A percentile compares a stretch with the other conserved stretches of the same genome.
Conservation (phyloP, 148 eudicot genomes). For the Diospyros lotus region DNA sequence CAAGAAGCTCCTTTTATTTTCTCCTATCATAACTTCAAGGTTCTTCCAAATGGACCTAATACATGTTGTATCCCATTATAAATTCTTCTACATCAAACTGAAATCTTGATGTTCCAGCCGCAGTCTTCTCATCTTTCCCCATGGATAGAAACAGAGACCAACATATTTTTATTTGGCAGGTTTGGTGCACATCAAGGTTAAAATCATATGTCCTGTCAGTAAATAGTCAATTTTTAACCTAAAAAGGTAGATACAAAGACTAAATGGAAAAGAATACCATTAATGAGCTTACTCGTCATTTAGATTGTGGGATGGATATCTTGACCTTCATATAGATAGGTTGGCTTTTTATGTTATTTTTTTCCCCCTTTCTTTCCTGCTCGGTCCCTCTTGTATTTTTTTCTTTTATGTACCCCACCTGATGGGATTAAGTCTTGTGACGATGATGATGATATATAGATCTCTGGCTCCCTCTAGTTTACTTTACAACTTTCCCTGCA, state of each 20-base stretch:
- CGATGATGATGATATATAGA: no score
- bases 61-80: not conserved
- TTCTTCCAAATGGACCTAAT: not conserved
- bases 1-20: no score
- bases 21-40: no score
- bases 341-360: not conserved
- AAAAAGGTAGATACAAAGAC: not conserved
- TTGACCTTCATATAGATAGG: not conserved
- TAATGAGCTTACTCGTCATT: not conserved
- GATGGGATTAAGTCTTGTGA: no score
- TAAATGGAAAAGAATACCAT: not conserved
- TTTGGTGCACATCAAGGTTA: not conserved
- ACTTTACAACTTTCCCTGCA: no score
- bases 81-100: no score
- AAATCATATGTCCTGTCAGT: not conserved
- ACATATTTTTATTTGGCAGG: not conserved
- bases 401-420: no score
- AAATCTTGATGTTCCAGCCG: no score
- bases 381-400: no score
- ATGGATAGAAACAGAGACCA: not conserved
- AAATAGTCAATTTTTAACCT: not conserved
- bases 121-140: not conserved
- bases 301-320: not conserved
- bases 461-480: no score
- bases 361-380: not conserved